Base-by-base conservation (phyloP, 352 stramenopile genomes). In the Pythium oligandrum region DNA sequence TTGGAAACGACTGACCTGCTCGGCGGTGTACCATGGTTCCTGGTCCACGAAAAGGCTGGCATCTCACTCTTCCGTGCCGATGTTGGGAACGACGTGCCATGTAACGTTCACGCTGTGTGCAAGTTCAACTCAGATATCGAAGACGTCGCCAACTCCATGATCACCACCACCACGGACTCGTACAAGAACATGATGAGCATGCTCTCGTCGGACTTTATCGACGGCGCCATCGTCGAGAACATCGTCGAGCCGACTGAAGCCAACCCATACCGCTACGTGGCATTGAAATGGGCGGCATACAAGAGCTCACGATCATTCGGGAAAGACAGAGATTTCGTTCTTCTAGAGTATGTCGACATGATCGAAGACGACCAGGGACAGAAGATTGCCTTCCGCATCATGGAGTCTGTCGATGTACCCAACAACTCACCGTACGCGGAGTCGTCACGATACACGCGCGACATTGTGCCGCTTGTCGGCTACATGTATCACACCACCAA, bases 401-500 rank as follows among this genome's bases (percentile, higher is more conserved):
- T 91, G 78, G 71, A 94, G 63, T 91, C 80, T 2, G 79, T 94
- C 4, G 79, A 89, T 44, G 73, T 89, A 34, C 79, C 81, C 6
- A 71, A 75, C 4, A 70, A 81, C 42, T 71, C 70, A 43, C 60
- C 62, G 6, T 87, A 73, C 45, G 77, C 73, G 48, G 71, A 88
- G 54, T 88, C 74, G 26, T 32, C 63, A 4, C 84, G 78, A 65
- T 90, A 87, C 56, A 70, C 71, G 10, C 77, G 83, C 33, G 83
- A 91, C 57, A 69, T 86, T 40, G 79, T 89, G 46, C 83, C 79
- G 40, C 74, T 94, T 55, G 87, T 92, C 65, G 83, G 81, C 9
- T 92, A 91, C 55, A 90, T 94, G 74, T 94, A 90, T 70, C 76
- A 92, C 66, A 89, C 79, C 46, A 94, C 83, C 44, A 88, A 88